phyloP scores from a whole-genome alignment of 2,329 filamentous ascomycete species.

The Triangularia verruculosa region DNA sequence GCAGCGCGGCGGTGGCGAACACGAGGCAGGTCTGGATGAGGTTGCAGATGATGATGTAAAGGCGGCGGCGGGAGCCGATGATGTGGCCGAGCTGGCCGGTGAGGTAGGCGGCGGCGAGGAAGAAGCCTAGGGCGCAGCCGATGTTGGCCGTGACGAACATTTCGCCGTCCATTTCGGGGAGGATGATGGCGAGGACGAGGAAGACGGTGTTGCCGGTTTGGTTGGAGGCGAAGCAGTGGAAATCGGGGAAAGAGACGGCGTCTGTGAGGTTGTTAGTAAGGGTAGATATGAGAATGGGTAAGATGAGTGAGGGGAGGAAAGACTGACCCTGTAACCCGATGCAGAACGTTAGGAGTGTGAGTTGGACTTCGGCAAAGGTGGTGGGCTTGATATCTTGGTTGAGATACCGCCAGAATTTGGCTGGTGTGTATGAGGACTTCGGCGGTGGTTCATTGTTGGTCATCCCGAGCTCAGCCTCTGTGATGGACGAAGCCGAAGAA shows the following conservation, averaged over 20 bases:
- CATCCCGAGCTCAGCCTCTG: neutral
- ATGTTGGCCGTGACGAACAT: slow-evolving; percentile 54
- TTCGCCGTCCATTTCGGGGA: slow-evolving; percentile 46
- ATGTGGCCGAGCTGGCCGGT: slow-evolving; percentile 56
- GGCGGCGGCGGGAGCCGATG: slow-evolving; percentile 47
- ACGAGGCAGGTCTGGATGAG: slow-evolving; percentile 53
- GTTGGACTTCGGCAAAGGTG: slow-evolving; percentile 43
- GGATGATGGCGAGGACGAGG: slow-evolving; percentile 49
- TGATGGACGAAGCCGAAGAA: neutral
- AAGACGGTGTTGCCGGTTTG: slow-evolving; percentile 65
- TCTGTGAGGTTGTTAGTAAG: slow-evolving; percentile 36
- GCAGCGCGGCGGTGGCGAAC: slow-evolving; percentile 50
- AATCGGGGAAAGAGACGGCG: slow-evolving; percentile 59
- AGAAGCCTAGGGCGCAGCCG: slow-evolving; percentile 52
- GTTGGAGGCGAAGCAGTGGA: slow-evolving; percentile 61
- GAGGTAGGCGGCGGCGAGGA: slow-evolving; percentile 52
- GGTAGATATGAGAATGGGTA: neutral
- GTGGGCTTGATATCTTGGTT: slow-evolving; percentile 37
- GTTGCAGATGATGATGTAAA: slow-evolving; percentile 55
- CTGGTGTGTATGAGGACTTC: slow-evolving; percentile 5
- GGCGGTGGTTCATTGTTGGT: neutral
- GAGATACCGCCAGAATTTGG: slow-evolving; percentile 30
- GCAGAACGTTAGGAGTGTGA: slow-evolving; percentile 48
- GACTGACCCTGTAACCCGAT: slow-evolving; percentile 49
- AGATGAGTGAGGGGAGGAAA: neutral